Evolutionary conservation across 768 basidiomycete genomes (phyloP), one percentile per base, ranked within the genome.

Genomic region (Amanita rubescens): DNA sequence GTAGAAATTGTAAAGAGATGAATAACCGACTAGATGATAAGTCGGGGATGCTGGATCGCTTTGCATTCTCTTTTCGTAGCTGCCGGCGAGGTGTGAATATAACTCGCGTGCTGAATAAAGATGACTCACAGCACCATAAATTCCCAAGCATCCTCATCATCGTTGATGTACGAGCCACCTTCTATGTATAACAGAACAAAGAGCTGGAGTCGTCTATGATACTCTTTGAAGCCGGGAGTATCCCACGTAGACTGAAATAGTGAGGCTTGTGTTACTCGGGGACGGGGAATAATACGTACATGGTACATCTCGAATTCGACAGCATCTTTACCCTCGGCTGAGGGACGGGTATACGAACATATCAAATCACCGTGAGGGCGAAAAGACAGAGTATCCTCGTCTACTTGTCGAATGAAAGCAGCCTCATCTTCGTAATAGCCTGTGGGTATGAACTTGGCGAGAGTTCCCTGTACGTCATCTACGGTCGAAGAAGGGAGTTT

Each of bases 101-200:
- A 42, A 17, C 24, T 27, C 9, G 20, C 39, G 44, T 35, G 32
- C 43, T 49, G 14, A 41, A 37, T 8, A 3, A 20, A 43, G 25
- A 27, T 3, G 15, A 78, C 91, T 54, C 61, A 96, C 88, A 96
- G 69, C 1, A 92, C 74, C 38, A 84, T 79, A 66, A 98, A 97
- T 65, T 97, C 92, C 95, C 95, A 98, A 1, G 78, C 75, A 19
- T 93, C 87, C 64, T 98, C 95, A 5, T 90, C 90, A 59, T 97
- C 95, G 61, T 86, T 81, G 59, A 99, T 90, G 67, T 93, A 98
- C 11, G 90, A 92, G 2, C 94, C 96, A 10, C 81, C 96, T 65
- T 99, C 96, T 61, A 99, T 93, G 69, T 91, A 97, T 5, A 99
- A 74, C 52, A 95, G 66, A 58, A 97, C 91, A 66, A 96, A 97